phyloP scores from a whole-genome alignment of 495 filamentous ascomycete genomes.

The Cercophora scortea region DNA sequence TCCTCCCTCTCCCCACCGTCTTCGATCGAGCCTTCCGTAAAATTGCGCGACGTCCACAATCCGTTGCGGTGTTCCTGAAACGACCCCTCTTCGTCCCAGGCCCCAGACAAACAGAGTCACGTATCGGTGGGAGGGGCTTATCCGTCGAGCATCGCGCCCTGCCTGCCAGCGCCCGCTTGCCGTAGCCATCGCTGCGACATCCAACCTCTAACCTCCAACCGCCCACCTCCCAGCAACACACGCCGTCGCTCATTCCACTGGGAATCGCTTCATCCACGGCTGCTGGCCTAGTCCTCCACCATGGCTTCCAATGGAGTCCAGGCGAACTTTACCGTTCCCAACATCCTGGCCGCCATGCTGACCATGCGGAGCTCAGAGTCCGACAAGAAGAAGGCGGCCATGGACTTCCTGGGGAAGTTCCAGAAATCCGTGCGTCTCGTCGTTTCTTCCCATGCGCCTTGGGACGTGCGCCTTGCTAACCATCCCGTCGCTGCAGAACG shows the following conservation, averaged over 20 bases:
- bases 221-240: background rate
- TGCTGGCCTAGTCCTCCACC: conserved; percentile 11
- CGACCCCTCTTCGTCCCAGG: too few species aligned
- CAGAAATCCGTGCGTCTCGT: conserved; percentile 84
- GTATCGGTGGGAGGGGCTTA: too few species aligned
- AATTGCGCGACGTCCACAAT: too few species aligned
- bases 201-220: background rate
- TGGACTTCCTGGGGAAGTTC: conserved; percentile 86
- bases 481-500: conserved; percentile 42
- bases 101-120: too few species aligned
- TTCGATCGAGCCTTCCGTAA: too few species aligned
- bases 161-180: too few species aligned
- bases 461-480: background rate
- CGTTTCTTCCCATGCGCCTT: background rate
- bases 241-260: background rate
- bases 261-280: background rate
- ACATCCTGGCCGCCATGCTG: conserved; percentile 74
- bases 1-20: too few species aligned
- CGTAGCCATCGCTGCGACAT: too few species aligned
- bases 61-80: too few species aligned
- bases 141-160: too few species aligned
- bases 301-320: conserved; percentile 65
- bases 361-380: conserved; percentile 85
- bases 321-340: conserved; percentile 63
- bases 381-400: conserved; percentile 78